phyloP scores from a whole-genome alignment of 306 rosid species.

The Vachellia pachyceras region DNA sequence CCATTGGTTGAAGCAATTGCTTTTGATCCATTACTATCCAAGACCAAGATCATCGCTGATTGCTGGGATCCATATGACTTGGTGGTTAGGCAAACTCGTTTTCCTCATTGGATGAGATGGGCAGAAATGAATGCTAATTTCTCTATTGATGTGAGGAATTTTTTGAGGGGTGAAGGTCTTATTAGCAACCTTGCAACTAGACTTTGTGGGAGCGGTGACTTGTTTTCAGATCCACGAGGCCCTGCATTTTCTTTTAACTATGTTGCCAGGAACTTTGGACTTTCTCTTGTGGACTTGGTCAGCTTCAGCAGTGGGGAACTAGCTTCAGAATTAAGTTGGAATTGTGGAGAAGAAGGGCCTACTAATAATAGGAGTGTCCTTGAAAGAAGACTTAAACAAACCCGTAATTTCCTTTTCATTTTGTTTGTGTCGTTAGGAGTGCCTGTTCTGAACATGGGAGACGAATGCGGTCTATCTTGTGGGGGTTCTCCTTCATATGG shows the following conservation, averaged over 20 bases:
- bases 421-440: constrained; percentile 85
- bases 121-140: constrained; percentile 80
- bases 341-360: constrained; percentile 96
- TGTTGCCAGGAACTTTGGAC: constrained; percentile 66
- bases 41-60: constrained; percentile 84
- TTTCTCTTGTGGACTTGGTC: constrained; percentile 86
- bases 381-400: constrained; percentile 78
- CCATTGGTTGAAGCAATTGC: constrained; percentile 87
- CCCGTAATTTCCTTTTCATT: constrained; percentile 76
- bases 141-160: constrained; percentile 66
- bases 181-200: constrained; percentile 87
- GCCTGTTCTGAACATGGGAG: constrained; percentile 96
- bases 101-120: constrained; percentile 99
- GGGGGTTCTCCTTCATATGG: constrained; percentile 66
- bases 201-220: constrained; percentile 91
- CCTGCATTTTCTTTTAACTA: constrained; percentile 86
- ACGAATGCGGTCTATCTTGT: constrained; percentile 82
- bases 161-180: constrained; percentile 74
- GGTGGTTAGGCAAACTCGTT: constrained; percentile 52
- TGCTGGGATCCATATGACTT: constrained; percentile 68
- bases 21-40: constrained; percentile 81
- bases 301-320: constrained; percentile 66
- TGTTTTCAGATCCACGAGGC: constrained; percentile 75
- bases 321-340: constrained; percentile 78
- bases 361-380: constrained; percentile 62